Evolutionary conservation across 768 basidiomycete genomes (phyloP).

Genomic region (Tricholoma sp.): DNA sequence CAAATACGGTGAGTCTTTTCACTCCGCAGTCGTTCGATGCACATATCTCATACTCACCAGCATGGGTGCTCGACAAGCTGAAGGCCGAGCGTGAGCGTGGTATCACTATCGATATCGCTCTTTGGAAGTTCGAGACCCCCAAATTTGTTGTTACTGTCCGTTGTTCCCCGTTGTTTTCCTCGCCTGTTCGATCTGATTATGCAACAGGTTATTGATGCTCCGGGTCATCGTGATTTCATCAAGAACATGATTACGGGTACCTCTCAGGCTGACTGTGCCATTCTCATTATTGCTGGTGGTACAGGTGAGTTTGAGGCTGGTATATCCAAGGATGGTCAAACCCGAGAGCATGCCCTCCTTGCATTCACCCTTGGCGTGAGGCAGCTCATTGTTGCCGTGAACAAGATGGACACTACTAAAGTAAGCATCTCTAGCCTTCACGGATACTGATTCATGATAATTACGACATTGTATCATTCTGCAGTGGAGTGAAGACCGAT

Average conservation of each 20-base stretch:
- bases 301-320: conserved; percentile 99
- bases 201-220: conserved; percentile 93
- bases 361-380: conserved; percentile 99
- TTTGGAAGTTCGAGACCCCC: conserved; percentile 99
- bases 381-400: conserved; percentile 99
- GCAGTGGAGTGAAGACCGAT: conserved; percentile 98
- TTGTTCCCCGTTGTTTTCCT: conserved; percentile 13
- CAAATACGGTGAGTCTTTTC: conserved; percentile 75
- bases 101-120: conserved; percentile 99
- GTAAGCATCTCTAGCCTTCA: conserved; percentile 30
- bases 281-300: conserved; percentile 99
- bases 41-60: conserved; percentile 41
- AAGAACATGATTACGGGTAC: conserved; percentile 99
- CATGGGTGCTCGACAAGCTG: conserved; percentile 99
- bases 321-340: conserved; percentile 99
- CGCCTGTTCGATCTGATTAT: conserved; percentile 6
- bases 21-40: conserved; percentile 11
- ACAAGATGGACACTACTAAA: conserved; percentile 99
- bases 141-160: conserved; percentile 89
- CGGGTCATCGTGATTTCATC: conserved; percentile 99
- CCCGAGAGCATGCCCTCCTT: conserved; percentile 99
- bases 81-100: conserved; percentile 99
- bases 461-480: background rate
- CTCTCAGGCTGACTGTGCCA: conserved; percentile 99
- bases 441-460: background rate